Evolutionary conservation across 163 green algal genomes (phyloP), one percentile per base, ranked within the genome.

Genomic region (Coccomyxa subellipsoidea): DNA sequence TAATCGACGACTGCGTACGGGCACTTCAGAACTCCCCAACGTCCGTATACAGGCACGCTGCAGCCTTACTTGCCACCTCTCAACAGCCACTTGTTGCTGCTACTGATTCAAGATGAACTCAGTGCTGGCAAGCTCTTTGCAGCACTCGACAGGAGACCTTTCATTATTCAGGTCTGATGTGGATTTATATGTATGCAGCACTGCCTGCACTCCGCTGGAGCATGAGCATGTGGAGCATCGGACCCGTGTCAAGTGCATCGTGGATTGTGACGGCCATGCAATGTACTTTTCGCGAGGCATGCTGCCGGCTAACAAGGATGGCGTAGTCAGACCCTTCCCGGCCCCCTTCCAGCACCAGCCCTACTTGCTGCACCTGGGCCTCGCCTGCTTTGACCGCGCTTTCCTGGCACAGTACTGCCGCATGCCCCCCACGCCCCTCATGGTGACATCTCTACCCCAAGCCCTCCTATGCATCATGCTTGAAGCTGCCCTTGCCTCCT

Each of bases 271-370:
- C 6, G 92, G 90, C 75, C 92, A 93, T 78, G 92, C 91, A 25
- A 86, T 95, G 59, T 95, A 95, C 85, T 94, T 95, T 82, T 92
- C 85, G 27, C 80, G 92, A 0, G 89, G 90, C 8, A 38, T 94
- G 69, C 86, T 95, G 34, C 92, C 92, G 25, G 69, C 85, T 85
- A 95, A 94, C 89, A 94, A 94, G 86, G 80, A 88, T 1, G 90
- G 86, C 10, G 59, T 75, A 23, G n/a, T 59, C 66, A 82, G 80
- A 77, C 36, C 47, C 35, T 90, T 87, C 79, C 88, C 88, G 29
- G 23, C 38, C 0, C 89, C 89, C 31, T 91, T 82, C 66, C 35
- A 84, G 25, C 80, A 85, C n/a, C 39, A 31, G 39, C 71, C 83
- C 35, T 94, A 93, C 83, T 85, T 92, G 70, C 88, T 92, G 69